A percentile compares a stretch with the other conserved stretches of the same genome.
Conservation (phyloP, 2,329 filamentous ascomycete species). For the Aspergillus ruber region DNA sequence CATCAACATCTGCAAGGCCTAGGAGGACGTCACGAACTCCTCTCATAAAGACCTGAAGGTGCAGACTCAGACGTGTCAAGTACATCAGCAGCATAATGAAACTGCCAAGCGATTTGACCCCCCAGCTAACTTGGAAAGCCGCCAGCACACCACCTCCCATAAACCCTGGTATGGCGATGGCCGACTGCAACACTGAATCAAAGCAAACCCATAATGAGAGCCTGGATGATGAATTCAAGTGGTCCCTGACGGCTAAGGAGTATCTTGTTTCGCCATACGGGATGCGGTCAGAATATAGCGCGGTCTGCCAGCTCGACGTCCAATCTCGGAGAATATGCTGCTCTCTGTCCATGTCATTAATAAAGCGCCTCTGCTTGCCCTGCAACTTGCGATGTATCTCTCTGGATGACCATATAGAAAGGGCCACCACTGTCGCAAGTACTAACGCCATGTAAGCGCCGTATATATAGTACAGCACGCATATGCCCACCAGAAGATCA, state of each 20-base stretch:
- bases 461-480: slow-evolving; percentile 57
- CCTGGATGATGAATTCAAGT: slow-evolving; percentile 30
- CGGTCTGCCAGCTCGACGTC: slow-evolving; percentile 55
- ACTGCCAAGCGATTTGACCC: slow-evolving; percentile 48
- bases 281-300: slow-evolving; percentile 52
- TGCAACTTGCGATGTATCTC: slow-evolving; percentile 35
- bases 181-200: slow-evolving; percentile 38
- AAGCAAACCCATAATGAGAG: slow-evolving; percentile 28
- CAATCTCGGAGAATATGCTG: slow-evolving; percentile 52
- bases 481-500: slow-evolving; percentile 56
- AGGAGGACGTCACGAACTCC: slow-evolving; percentile 44
- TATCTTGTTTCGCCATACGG: slow-evolving; percentile 50
- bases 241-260: slow-evolving; percentile 29
- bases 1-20: slow-evolving; percentile 59
- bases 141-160: slow-evolving; percentile 47
- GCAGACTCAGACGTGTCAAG: slow-evolving; percentile 49
- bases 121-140: slow-evolving; percentile 47
- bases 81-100: slow-evolving; percentile 62
- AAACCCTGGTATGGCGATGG: slow-evolving; percentile 44
- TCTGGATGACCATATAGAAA: slow-evolving; percentile 48
- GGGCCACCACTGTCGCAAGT: slow-evolving; percentile 39
- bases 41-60: slow-evolving; percentile 46
- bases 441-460: slow-evolving; percentile 54
- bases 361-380: slow-evolving; percentile 31
- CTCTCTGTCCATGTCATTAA: slow-evolving; percentile 43